These are phyloP conservation scores for Sphaerulina populicola DNA, from an alignment of 2,329 filamentous ascomycete species.

Conservation along the genomic window DNA sequence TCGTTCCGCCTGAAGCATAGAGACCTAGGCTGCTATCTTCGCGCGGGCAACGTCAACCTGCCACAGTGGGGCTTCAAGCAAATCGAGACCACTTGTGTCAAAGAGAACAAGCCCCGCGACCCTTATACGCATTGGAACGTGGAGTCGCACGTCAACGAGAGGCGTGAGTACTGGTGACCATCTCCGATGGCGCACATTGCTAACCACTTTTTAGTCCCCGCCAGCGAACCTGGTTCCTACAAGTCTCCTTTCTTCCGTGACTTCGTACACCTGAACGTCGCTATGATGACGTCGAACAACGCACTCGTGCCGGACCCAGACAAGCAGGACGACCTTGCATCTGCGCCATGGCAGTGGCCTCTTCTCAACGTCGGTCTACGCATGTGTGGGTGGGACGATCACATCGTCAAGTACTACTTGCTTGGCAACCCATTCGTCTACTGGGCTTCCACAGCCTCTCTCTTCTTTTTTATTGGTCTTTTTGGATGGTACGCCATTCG, in stretches of 20 bases:
- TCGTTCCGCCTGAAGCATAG: slow-evolving; percentile 81
- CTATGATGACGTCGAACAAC: slow-evolving; percentile 99
- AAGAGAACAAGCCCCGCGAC: slow-evolving; percentile 84
- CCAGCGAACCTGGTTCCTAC: slow-evolving; percentile 81
- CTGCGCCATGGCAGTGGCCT: slow-evolving; percentile 97
- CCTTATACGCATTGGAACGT: slow-evolving; percentile 99
- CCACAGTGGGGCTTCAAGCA: slow-evolving; percentile 99
- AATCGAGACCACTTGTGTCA: slow-evolving; percentile 92
- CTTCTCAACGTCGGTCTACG: slow-evolving; percentile 88
- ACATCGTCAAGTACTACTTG: slow-evolving; percentile 94
- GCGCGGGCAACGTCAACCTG: slow-evolving; percentile 89
- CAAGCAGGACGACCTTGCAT: slow-evolving; percentile 97
- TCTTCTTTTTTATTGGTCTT: slow-evolving; percentile 64
- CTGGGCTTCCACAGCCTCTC: slow-evolving; percentile 78
- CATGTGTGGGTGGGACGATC: slow-evolving; percentile 98
- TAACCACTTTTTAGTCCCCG: slow-evolving; percentile 57
- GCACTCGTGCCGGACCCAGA: slow-evolving; percentile 94
- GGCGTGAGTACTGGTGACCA: slow-evolving; percentile 53
- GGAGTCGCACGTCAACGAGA: slow-evolving; percentile 89
- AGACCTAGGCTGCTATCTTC: slow-evolving; percentile 80
- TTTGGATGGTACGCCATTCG: slow-evolving; percentile 79
- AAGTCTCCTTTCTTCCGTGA: slow-evolving; percentile 96
- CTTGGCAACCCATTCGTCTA: slow-evolving; percentile 94
- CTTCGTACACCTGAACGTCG: slow-evolving; percentile 95
- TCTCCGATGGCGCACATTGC: slow-evolving; percentile 3